Evolutionary conservation across 495 filamentous ascomycete genomes (phyloP).

Genomic region (Aspergillus leporis): DNA sequence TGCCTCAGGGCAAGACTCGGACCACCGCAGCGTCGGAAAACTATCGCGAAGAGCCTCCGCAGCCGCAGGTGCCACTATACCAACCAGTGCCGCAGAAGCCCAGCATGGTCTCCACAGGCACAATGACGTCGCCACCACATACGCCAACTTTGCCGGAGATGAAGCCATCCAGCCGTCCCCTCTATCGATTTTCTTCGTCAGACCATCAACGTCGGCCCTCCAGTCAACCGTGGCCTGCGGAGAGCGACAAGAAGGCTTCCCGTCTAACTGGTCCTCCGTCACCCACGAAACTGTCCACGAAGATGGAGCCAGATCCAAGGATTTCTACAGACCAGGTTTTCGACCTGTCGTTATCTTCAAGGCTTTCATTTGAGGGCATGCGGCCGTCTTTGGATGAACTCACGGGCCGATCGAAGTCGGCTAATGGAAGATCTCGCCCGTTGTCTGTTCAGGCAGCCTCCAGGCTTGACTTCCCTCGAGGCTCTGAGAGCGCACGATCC

Average conservation of each 20-base stretch:
- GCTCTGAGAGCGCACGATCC: slow-evolving; percentile 52
- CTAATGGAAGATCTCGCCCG: slow-evolving; percentile 63
- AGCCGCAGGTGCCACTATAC: slow-evolving; percentile 46
- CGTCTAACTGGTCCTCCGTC: slow-evolving; percentile 33
- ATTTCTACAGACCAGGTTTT: slow-evolving; percentile 46
- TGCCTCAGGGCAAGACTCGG: slow-evolving; percentile 26
- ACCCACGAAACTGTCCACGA: slow-evolving; percentile 30
- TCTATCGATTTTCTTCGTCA: slow-evolving; percentile 61
- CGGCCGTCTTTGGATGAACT: slow-evolving; percentile 62
- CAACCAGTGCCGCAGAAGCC: slow-evolving; percentile 62
- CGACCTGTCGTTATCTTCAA: slow-evolving; percentile 63
- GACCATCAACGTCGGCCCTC: slow-evolving; percentile 56
- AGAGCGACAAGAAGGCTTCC: slow-evolving; percentile 25
- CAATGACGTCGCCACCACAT: slow-evolving; percentile 81
- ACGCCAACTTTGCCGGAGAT: slow-evolving; percentile 51
- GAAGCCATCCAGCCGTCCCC: slow-evolving; percentile 48
- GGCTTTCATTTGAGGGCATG: slow-evolving; percentile 76
- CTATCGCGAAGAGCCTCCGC: slow-evolving; percentile 25
- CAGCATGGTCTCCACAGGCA: slow-evolving; percentile 87
- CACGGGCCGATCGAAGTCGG: slow-evolving; percentile 61
- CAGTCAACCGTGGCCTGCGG: slow-evolving; percentile 49
- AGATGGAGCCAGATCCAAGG: slow-evolving; percentile 51
- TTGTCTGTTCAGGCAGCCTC: slow-evolving; percentile 77
- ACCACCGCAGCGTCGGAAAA: slow-evolving; percentile 19
- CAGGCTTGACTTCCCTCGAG: slow-evolving; percentile 73